Conservation (phyloP, 2,329 filamentous ascomycete species). For the Bisporella sp. region DNA sequence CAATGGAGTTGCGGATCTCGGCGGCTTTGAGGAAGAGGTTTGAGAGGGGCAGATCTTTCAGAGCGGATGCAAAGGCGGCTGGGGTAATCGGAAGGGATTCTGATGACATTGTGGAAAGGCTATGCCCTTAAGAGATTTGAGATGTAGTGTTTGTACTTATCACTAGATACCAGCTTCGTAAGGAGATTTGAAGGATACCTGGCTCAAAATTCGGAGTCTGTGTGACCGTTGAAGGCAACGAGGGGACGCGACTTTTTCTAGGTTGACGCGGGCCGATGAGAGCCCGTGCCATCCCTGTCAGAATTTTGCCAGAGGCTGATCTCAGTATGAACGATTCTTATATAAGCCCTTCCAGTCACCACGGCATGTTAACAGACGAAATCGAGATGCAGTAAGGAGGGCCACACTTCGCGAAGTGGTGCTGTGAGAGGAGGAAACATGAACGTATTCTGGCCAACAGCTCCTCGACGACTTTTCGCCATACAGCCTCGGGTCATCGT, state of each 20-base stretch:
- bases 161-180: no score
- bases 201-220: background rate
- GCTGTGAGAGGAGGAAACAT: slow-evolving; percentile 14
- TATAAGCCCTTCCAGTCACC: no score
- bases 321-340: no score
- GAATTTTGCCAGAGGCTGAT: slow-evolving; percentile 1
- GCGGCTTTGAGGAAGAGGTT: slow-evolving; percentile 65
- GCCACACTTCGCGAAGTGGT: slow-evolving; percentile 1
- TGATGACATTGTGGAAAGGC: slow-evolving; percentile 47
- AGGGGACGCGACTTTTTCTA: slow-evolving; percentile 6
- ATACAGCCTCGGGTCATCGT: slow-evolving; percentile 14
- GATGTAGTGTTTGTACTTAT: no score
- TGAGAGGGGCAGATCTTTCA: slow-evolving; percentile 58
- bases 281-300: background rate
- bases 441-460: slow-evolving; percentile 19
- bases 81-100: slow-evolving; percentile 54
- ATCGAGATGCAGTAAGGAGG: no score
- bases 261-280: background rate
- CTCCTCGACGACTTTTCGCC: slow-evolving; percentile 16
- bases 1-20: slow-evolving; percentile 68
- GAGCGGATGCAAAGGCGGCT: slow-evolving; percentile 57
- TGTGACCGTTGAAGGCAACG: background rate
- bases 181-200: background rate
- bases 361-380: no score
- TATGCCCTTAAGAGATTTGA: no score